Conservation (phyloP, 2,329 filamentous ascomycete species). For the Neofusicoccum cordaticola region DNA sequence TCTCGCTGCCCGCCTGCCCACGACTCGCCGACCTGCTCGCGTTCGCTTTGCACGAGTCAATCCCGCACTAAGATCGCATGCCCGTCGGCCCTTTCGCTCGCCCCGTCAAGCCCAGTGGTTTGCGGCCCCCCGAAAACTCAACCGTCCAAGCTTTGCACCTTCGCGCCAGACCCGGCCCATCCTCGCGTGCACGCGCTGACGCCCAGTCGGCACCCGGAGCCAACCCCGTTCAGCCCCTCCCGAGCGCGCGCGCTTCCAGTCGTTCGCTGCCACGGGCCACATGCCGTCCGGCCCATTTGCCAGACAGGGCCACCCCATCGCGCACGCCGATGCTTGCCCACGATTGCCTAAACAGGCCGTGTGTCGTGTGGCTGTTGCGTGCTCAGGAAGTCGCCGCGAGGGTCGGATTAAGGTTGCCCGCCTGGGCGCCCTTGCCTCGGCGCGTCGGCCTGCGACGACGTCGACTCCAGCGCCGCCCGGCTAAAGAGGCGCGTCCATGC, state of each 20-base stretch:
- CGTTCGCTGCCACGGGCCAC: neutral
- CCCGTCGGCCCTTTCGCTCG: neutral
- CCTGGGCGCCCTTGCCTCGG: neutral
- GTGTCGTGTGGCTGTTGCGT: neutral
- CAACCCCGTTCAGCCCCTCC: constrained; percentile 6
- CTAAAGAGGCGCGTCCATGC: neutral
- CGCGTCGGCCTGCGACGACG: neutral
- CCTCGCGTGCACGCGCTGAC: neutral
- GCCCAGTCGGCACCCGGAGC: neutral
- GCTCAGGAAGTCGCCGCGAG: neutral
- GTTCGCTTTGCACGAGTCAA: constrained; percentile 11
- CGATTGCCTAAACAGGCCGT: neutral
- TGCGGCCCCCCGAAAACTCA: neutral
- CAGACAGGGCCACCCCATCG: neutral
- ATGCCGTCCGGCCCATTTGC: neutral
- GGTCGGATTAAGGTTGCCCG: neutral
- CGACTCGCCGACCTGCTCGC: neutral
- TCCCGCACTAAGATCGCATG: neutral
- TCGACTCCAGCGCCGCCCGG: neutral
- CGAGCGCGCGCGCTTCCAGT: neutral
- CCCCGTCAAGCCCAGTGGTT: neutral
- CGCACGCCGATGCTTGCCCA: neutral
- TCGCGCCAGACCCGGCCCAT: neutral
- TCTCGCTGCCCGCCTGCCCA: neutral
- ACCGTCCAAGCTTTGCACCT: neutral